A percentile compares a stretch with the other conserved stretches of the same genome.
Conservation (phyloP, 2,329 filamentous ascomycete genomes). For the Talaromyces sp. region DNA sequence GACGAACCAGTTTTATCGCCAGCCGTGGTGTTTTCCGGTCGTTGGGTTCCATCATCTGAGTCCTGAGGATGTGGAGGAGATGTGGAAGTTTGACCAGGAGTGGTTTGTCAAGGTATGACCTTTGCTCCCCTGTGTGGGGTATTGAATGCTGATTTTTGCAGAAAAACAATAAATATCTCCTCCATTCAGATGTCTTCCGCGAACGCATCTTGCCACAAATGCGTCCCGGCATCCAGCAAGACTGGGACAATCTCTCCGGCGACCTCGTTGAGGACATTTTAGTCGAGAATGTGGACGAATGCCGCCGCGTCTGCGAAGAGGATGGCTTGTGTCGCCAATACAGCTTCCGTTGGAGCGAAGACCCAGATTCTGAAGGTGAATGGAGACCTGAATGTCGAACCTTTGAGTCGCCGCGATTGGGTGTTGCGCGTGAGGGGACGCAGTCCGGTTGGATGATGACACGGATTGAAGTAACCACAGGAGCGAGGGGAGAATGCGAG, state of each 20-base stretch:
- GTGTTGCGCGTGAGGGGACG: constrained; percentile 23
- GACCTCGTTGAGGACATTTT: constrained; percentile 28
- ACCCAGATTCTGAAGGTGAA: constrained; percentile 8
- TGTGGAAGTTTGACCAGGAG: constrained; percentile 47
- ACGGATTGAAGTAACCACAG: constrained; percentile 23
- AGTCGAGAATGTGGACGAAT: constrained; percentile 30
- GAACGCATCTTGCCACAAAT: constrained; percentile 36
- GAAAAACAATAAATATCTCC: constrained; percentile 29
- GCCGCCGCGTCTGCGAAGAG: constrained; percentile 28
- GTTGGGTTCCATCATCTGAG: constrained; percentile 51
- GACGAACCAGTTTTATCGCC: constrained; percentile 38
- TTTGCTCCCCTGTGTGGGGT: constrained; percentile 7
- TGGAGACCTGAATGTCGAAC: constrained; percentile 28
- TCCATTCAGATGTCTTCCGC: constrained; percentile 38
- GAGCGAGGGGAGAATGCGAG: constrained; percentile 10
- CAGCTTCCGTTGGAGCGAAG: constrained; percentile 27
- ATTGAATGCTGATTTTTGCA: neutral
- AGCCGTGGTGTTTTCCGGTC: constrained; percentile 51
- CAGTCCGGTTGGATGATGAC: constrained; percentile 33
- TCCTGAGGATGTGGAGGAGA: constrained; percentile 39
- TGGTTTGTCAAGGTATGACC: constrained; percentile 60
- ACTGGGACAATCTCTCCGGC: constrained; percentile 37
- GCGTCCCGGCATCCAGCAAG: constrained; percentile 24
- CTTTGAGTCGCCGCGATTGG: constrained; percentile 30
- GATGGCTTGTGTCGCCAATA: constrained; percentile 31